Conservation (phyloP, 2,329 filamentous ascomycete species). For the Phialophora macrospora region DNA sequence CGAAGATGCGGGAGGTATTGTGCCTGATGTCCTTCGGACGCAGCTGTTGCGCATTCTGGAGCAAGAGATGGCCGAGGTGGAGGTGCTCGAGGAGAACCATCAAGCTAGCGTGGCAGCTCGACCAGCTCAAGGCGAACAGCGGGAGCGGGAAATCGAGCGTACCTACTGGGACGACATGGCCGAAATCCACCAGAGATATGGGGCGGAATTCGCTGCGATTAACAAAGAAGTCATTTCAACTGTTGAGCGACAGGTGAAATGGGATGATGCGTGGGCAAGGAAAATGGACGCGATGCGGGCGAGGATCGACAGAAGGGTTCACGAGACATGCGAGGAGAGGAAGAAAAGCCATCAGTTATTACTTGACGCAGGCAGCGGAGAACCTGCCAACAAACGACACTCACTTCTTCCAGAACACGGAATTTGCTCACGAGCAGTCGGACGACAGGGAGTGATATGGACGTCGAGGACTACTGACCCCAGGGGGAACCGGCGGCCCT, state of each 20-base stretch:
- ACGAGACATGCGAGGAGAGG: background rate
- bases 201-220: background rate
- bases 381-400: background rate
- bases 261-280: background rate
- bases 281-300: background rate
- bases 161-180: background rate
- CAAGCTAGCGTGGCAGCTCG: background rate
- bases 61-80: background rate
- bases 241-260: background rate
- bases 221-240: background rate
- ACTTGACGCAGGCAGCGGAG: background rate
- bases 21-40: background rate
- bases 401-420: background rate
- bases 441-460: background rate
- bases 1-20: background rate
- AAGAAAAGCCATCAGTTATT: background rate
- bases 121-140: background rate
- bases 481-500: background rate
- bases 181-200: background rate
- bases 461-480: background rate
- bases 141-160: background rate
- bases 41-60: background rate
- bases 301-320: background rate
- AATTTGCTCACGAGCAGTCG: background rate
- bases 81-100: background rate